Conservation (phyloP, 257 asterid species). For the Solanum pinnatisectum region DNA sequence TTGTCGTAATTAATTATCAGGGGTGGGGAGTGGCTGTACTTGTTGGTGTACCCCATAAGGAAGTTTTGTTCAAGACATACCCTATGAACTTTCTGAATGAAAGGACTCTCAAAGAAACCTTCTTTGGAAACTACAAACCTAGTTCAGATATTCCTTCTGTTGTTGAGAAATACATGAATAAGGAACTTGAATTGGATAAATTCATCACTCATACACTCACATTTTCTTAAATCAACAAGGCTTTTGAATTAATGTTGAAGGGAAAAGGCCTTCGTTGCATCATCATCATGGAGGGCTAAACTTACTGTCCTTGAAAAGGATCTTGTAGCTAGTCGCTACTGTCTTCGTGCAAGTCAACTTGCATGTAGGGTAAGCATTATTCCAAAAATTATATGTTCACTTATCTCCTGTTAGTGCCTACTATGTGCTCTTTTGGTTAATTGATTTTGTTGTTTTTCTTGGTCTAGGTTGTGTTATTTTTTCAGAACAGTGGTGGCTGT, state of each 20-base stretch:
- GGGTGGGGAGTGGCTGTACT: conserved; percentile 58
- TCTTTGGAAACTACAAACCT: conserved; percentile 75
- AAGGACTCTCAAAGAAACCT: conserved; percentile 72
- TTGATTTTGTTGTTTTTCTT: no score
- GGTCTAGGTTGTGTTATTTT: no score
- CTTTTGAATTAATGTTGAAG: background rate
- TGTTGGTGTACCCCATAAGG: background rate
- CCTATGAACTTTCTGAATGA: conserved; percentile 58
- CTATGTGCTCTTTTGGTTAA: no score
- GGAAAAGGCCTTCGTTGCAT: conserved; percentile 25
- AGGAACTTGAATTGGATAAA: conserved; percentile 69
- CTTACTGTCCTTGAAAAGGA: background rate
- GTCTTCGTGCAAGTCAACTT: no score
- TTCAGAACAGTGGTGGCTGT: no score
- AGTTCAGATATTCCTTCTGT: conserved; percentile 55
- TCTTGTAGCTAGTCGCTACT: background rate
- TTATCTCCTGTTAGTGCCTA: no score
- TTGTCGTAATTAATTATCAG: conserved; percentile 1
- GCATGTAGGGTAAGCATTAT: no score
- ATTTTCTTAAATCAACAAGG: conserved; percentile 57
- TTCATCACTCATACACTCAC: conserved; percentile 50
- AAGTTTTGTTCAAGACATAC: conserved; percentile 35
- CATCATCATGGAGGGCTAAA: conserved; percentile 17
- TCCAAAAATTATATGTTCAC: no score
- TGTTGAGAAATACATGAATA: conserved; percentile 67